Conservation (phyloP, 1,139 yeast species). For the Candida tropicalis region DNA sequence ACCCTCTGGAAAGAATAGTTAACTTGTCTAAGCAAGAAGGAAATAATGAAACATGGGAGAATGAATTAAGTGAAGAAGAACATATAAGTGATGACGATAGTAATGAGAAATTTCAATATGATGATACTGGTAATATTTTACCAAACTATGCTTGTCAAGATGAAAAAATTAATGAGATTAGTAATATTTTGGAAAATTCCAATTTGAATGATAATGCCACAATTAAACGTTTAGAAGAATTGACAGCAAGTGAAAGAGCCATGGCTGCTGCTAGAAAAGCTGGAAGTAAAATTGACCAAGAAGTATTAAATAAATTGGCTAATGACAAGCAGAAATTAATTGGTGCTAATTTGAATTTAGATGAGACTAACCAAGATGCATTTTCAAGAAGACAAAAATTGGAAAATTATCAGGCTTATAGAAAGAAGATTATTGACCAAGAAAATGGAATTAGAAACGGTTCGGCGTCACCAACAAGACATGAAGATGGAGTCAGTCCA, state of each 20-base stretch:
- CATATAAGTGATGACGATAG: slow-evolving; percentile 65
- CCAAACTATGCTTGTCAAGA: slow-evolving; percentile 62
- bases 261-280: slow-evolving; percentile 59
- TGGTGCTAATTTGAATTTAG: slow-evolving; percentile 43
- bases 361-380: slow-evolving; percentile 50
- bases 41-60: slow-evolving; percentile 28
- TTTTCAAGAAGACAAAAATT: slow-evolving; percentile 45
- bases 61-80: slow-evolving; percentile 63
- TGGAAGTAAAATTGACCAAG: slow-evolving; percentile 50
- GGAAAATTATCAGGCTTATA: slow-evolving; percentile 50
- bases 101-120: slow-evolving; percentile 58
- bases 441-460: slow-evolving; percentile 36
- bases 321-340: slow-evolving; percentile 44
- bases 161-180: slow-evolving; percentile 47
- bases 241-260: slow-evolving; percentile 63
- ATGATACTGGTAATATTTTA: slow-evolving; percentile 60
- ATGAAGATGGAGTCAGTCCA: slow-evolving; percentile 13
- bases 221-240: slow-evolving; percentile 55
- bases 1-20: slow-evolving; percentile 59
- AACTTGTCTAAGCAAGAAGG: slow-evolving; percentile 18
- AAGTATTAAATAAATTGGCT: slow-evolving; percentile 42
- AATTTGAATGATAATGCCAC: slow-evolving; percentile 42
- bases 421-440: slow-evolving; percentile 51
- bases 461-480: slow-evolving; percentile 13
- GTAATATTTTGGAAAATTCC: slow-evolving; percentile 47